Conservation (phyloP, 2,329 filamentous ascomycete species). For the Xylariaceae sp. region DNA sequence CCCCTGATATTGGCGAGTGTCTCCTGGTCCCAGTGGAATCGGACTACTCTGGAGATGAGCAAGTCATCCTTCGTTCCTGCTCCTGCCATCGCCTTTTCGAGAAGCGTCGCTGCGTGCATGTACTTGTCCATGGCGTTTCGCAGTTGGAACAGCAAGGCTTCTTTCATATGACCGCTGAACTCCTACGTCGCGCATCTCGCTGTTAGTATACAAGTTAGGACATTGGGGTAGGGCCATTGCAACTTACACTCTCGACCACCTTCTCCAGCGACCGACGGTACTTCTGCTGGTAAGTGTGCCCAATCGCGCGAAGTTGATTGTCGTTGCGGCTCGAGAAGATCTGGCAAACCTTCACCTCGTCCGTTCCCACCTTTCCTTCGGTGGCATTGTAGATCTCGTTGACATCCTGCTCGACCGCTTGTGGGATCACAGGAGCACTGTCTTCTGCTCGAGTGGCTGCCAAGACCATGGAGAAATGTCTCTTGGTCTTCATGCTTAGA, state of each 20-base stretch:
- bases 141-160: constrained; percentile 76
- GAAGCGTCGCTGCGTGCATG: constrained; percentile 71
- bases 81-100: constrained; percentile 87
- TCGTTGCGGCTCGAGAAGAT: constrained; percentile 73
- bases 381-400: constrained; percentile 72
- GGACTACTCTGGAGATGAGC: constrained; percentile 70
- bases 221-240: not conserved
- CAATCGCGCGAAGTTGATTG: constrained; percentile 77
- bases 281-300: constrained; percentile 65
- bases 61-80: constrained; percentile 80
- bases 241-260: constrained; percentile 61
- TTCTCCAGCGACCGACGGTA: constrained; percentile 66
- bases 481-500: constrained; percentile 78
- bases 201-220: constrained; percentile 2
- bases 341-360: constrained; percentile 71
- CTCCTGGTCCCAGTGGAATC: constrained; percentile 74
- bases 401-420: constrained; percentile 70
- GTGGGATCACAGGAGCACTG: constrained; percentile 63
- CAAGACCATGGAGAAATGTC: constrained; percentile 78
- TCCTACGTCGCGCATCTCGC: constrained; percentile 40
- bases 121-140: constrained; percentile 71
- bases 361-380: constrained; percentile 65
- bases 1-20: constrained; percentile 72
- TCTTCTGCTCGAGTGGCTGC: constrained; percentile 73
- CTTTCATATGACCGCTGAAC: constrained; percentile 89